These are phyloP conservation scores for Talaromyces amestolkiae DNA, from an alignment of 2,329 filamentous ascomycete genomes.

Conservation along the genomic window DNA sequence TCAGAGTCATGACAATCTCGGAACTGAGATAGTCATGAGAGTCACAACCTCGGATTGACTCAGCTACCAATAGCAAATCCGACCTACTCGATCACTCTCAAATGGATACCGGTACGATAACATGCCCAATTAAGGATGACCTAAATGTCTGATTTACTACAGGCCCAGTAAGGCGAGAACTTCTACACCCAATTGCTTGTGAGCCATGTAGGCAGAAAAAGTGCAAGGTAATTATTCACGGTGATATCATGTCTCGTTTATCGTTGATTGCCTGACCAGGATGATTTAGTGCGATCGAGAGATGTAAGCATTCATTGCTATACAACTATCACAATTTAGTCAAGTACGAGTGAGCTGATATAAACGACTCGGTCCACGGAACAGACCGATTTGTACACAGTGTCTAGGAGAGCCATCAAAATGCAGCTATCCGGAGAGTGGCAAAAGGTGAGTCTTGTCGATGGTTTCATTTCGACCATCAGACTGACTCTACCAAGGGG, in stretches of 20 bases:
- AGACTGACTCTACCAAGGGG: neutral
- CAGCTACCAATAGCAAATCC: neutral
- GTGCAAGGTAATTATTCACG: neutral
- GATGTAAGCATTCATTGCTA: neutral
- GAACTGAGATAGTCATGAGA: too few relatives aligned
- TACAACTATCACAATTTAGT: neutral
- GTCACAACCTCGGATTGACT: neutral
- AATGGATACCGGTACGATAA: neutral
- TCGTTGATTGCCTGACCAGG: neutral
- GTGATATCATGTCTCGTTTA: neutral
- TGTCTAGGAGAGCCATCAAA: neutral
- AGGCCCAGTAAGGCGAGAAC: neutral
- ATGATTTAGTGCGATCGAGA: neutral
- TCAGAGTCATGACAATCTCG: too few relatives aligned
- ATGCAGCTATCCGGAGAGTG: neutral
- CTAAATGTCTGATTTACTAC: neutral
- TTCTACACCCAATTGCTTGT: neutral
- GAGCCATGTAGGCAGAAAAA: neutral
- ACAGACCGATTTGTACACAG: neutral
- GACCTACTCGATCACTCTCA: neutral
- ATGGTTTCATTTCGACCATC: neutral
- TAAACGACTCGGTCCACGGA: neutral
- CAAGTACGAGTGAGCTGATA: neutral
- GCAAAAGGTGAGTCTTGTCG: neutral
- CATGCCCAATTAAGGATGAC: neutral